phyloP scores from a whole-genome alignment of 2,329 filamentous ascomycete species.

The Fusarium keratoplasticum region DNA sequence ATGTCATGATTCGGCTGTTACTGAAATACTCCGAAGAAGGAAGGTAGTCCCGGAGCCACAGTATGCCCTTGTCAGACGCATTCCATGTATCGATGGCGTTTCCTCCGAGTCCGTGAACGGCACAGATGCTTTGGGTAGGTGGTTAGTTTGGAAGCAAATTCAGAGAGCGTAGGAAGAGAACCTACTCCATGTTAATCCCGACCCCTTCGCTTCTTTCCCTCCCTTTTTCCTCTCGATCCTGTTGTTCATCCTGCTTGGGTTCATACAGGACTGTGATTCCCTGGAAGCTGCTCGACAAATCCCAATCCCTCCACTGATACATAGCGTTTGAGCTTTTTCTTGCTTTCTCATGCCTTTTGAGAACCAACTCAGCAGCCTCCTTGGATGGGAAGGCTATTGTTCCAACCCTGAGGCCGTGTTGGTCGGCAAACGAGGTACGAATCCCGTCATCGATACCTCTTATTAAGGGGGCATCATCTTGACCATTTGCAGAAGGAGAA shows the following conservation, averaged over 20 bases:
- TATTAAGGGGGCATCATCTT: not conserved
- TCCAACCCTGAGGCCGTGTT: not conserved
- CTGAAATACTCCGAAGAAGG: not conserved
- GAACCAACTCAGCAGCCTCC: rapidly evolving
- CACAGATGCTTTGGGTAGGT: not conserved
- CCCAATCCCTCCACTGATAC: not conserved
- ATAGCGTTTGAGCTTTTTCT: rapidly evolving
- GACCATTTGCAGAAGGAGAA: not conserved
- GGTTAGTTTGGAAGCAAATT: no score
- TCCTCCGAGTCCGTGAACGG: not conserved
- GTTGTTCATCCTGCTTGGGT: not conserved
- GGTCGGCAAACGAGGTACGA: not conserved
- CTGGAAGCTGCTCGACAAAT: not conserved
- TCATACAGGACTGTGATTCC: not conserved
- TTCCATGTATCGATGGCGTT: not conserved
- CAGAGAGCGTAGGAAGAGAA: no score
- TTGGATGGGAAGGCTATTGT: not conserved
- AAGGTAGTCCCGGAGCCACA: not conserved
- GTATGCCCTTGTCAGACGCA: not conserved
- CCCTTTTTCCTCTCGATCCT: not conserved
- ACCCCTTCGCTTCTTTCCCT: not conserved
- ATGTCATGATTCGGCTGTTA: not conserved
- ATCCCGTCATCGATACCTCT: not conserved
- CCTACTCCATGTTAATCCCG: not conserved
- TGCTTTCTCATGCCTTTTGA: not conserved